Conservation (phyloP, 1,139 yeast genomes). For the Pichia sp. region DNA sequence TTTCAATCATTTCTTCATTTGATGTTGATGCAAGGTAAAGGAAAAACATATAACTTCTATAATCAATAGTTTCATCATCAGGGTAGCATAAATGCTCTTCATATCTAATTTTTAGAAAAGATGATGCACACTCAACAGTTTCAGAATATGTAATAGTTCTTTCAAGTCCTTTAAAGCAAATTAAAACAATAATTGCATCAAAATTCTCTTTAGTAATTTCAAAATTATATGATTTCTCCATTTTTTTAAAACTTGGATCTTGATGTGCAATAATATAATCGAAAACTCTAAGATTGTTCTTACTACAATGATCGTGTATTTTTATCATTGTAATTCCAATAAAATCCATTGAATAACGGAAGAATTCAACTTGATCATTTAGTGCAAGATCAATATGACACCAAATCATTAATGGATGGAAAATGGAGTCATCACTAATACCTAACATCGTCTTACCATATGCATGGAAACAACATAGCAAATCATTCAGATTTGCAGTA, state of each 20-base stretch:
- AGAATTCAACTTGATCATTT: conserved; percentile 37
- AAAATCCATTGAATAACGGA: conserved; percentile 50
- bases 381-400: conserved; percentile 39
- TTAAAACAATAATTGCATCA: conserved; percentile 46
- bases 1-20: conserved; percentile 39
- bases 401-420: conserved; percentile 63
- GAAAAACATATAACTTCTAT: conserved; percentile 45
- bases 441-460: conserved; percentile 61
- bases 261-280: conserved; percentile 35
- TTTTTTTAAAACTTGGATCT: conserved; percentile 34
- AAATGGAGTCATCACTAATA: conserved; percentile 44
- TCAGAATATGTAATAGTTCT: conserved; percentile 53
- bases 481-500: conserved; percentile 5
- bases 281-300: conserved; percentile 8
- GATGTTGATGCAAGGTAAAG: conserved; percentile 46
- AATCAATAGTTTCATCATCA: conserved; percentile 19
- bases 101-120: conserved; percentile 43
- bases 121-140: conserved; percentile 46
- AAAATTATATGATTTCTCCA: conserved; percentile 41
- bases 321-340: conserved; percentile 30
- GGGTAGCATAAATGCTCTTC: conserved; percentile 24
- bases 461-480: conserved; percentile 37
- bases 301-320: conserved; percentile 22
- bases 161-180: conserved; percentile 56
- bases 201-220: conserved; percentile 41